Evolutionary conservation across 2,329 filamentous ascomycete species (phyloP), one percentile per base, ranked within the genome.

Genomic region (Sporothrix euskadiensis): DNA sequence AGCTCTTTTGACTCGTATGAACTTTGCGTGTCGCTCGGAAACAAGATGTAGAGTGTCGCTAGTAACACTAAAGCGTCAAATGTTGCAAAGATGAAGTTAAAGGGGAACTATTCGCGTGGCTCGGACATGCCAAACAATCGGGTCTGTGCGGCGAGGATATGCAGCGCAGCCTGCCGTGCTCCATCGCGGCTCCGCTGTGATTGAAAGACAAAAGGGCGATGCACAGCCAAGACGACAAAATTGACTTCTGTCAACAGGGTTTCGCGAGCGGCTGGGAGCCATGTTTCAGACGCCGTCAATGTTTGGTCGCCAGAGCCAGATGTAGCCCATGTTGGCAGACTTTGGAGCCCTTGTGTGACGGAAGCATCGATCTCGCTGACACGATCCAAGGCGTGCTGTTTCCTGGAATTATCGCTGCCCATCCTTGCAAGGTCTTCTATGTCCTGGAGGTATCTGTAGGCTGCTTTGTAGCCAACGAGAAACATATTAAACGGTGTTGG

Each of bases 41-140:
- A 69, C 44, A 69, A 19, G 6, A 69, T 56, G 49, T 56, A 69
- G 14, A 69, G 8, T 16, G 66, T 69, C 14, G 66, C 47, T 9
- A 69, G 66, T 10, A 69, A 19, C 22, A 69, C 66, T 7, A 69
- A 22, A 49, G 66, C 66, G 32, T 69, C 66, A 39, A 69, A 69
- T n/a, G 66, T 69, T 19, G 66, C 66, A 69, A 69, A 69, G 4
- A 69, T 22, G 26, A 69, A 19, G 66, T 69, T 69, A 49, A 69
- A 69, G 32, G 66, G 66, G 14, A 69, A 14, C 4, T 56, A 69
- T 47, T 69, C 66, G 22, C 66, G 66, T 35, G 49, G 49, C 49
- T 69, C 66, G 6, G 10, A 35, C 47, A 69, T 56, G 30, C 47
- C 47, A 56, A 69, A 69, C 16, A 69, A 19, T 0, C 66, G 66